phyloP scores from a whole-genome alignment of 305 asterid genomes.

The Solanum hybrid region DNA sequence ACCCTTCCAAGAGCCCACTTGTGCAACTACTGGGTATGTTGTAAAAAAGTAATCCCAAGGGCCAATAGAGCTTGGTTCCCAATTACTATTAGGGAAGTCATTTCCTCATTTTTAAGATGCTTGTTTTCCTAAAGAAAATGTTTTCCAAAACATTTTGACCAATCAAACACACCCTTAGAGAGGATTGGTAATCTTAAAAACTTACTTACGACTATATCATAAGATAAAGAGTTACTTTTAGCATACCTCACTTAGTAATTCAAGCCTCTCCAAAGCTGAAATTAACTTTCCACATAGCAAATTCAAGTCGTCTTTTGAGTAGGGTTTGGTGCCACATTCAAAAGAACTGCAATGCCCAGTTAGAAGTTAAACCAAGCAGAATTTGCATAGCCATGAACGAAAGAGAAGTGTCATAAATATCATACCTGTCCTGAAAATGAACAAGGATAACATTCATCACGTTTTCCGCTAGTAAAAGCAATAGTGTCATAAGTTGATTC shows the following conservation, averaged over 20 bases:
- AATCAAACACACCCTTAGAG: neutral
- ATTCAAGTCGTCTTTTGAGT: slow-evolving; percentile 41
- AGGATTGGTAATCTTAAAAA: neutral
- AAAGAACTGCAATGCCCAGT: slow-evolving; percentile 21
- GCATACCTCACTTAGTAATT: slow-evolving; percentile 68
- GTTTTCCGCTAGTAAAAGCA: slow-evolving; percentile 74
- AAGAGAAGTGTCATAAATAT: neutral
- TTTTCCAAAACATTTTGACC: neutral
- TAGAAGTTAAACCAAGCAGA: slow-evolving; percentile 4
- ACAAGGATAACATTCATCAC: slow-evolving; percentile 72
- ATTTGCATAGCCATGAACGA: slow-evolving; percentile 4
- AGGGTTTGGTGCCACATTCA: slow-evolving; percentile 19
- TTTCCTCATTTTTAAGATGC: neutral
- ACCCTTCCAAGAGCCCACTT: neutral
- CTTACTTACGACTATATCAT: neutral
- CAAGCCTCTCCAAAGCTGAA: slow-evolving; percentile 73
- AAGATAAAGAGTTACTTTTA: neutral
- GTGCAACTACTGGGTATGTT: neutral
- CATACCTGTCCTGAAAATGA: slow-evolving; percentile 83
- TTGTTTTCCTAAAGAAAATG: neutral
- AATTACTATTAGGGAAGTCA: neutral
- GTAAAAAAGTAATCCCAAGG: neutral
- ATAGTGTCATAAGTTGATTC: slow-evolving; percentile 57
- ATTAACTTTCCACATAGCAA: slow-evolving; percentile 50
- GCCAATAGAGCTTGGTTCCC: neutral